Evolutionary conservation across 345 rosid genomes (phyloP).

Genomic region (Aquilaria malaccensis): DNA sequence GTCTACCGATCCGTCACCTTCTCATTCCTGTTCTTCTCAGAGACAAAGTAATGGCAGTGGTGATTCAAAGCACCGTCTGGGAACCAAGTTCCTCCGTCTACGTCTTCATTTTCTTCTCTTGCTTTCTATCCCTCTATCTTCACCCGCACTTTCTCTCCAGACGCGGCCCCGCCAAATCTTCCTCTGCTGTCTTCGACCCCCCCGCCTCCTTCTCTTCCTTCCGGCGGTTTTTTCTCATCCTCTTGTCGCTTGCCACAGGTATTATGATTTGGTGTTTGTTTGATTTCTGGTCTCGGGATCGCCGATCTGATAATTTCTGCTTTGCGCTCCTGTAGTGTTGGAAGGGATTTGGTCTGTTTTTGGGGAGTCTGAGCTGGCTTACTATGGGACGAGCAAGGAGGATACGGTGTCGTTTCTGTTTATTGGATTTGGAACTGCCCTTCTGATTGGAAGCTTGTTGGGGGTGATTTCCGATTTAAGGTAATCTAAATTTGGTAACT

Average conservation of each 20-base stretch:
- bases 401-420: slow-evolving; percentile 43
- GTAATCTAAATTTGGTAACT: slow-evolving; percentile 28
- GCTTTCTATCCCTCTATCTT: slow-evolving; percentile 49
- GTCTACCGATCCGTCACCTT: not conserved
- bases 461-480: slow-evolving; percentile 71
- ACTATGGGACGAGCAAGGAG: slow-evolving; percentile 39
- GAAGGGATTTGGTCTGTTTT: slow-evolving; percentile 75
- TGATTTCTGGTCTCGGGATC: not conserved
- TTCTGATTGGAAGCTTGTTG: slow-evolving; percentile 48
- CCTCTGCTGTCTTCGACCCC: slow-evolving; percentile 44
- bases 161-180: slow-evolving; percentile 16
- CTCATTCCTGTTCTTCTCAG: slow-evolving; percentile 9
- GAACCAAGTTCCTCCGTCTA: slow-evolving; percentile 48
- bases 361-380: slow-evolving; percentile 66
- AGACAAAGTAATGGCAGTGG: slow-evolving; percentile 47
- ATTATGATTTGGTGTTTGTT: not conserved
- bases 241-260: slow-evolving; percentile 84
- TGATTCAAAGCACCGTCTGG: slow-evolving; percentile 67
- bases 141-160: slow-evolving; percentile 42
- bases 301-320: not conserved
- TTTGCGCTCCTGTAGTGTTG: slow-evolving; percentile 32
- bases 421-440: slow-evolving; percentile 52
- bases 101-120: slow-evolving; percentile 48
- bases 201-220: slow-evolving; percentile 39
- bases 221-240: slow-evolving; percentile 57